Base-by-base conservation (phyloP, 129 eudicot genomes). In the Sambucus nigra region DNA sequence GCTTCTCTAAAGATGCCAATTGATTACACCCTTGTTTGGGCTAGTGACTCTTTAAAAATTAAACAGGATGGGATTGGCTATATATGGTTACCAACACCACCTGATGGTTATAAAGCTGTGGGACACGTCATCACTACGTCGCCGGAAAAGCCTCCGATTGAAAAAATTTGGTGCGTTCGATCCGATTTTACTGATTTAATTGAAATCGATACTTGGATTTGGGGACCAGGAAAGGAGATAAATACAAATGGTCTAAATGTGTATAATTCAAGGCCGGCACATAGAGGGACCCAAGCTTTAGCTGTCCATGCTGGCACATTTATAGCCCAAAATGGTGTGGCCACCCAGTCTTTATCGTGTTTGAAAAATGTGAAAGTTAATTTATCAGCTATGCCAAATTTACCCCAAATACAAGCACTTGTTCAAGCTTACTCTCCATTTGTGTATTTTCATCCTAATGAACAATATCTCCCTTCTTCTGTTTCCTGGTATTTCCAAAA, bases 31-130 rank as follows among this genome's bases (percentile, higher is more conserved):
- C 95, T 84, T 46, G 75, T 85, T 17, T 84, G 88, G 95, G 76
- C 69, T 41, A 89, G 95, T 50, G 73, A 84, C 48, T 56, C 76
- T 19, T 27, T 53, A 13, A 73, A 75, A 13, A 67, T 71, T 12
- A 81, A 84, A 51, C 79, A 73, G 53, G 81, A 76, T 55, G 72
- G 65, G 2, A 57, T 53, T 14, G 87, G 78, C n/a, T 84, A 80
- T 56, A 75, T 89, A 11, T 89, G 97, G 97, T 64, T 79, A 23
- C 93, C 97, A 2, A 64, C 55, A 0, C 80, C 97, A 8, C 92
- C 79, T 0, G 79, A 78, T 11, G 97, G 97, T 2, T 89, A 89
- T 41, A 78, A 64, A 47, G 59, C 93, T 8, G 65, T 81, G 20
- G 97, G 97, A 16, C 75, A 65, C 22, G 83, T 84, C 3, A 80